Base-by-base conservation (phyloP, 2,329 filamentous ascomycete genomes). In the Aspergillus pseudotamarii region DNA sequence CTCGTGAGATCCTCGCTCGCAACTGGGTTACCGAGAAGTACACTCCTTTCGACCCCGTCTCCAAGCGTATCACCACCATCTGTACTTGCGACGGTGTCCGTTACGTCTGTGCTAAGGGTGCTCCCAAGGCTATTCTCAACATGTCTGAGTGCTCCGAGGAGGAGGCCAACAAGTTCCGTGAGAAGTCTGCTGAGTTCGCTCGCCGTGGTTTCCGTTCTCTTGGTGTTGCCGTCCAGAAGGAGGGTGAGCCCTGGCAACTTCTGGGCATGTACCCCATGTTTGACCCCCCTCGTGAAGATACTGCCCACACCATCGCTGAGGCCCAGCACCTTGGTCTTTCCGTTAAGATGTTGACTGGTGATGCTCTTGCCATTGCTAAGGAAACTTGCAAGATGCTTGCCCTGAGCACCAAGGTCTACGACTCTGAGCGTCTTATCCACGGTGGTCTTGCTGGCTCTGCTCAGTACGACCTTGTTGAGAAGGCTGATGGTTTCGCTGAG, bases 341-440 rank as follows among this genome's bases (percentile, higher is more conserved):
- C 68, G 90, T 92, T 71, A 92, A 92, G 87, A 92, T 92, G 90
- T 83, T 92, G 79, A 92, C 90, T 81, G 90, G 90, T 86, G 90
- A 92, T 76, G 90, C 90, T 68, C 90, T 92, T 71, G 89, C 90
- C 72, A 92, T 92, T 69, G 90, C 90, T 64, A 92, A 92, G 83
- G 90, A 92, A 81, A 92, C 90, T 70, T 92, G 90, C 86, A 91
- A 91, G 83, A 92, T 92, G 88, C 84, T 92, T 76, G 89, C 89
- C 69, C 87, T 92, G 64, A 89, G 89, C 71, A 92, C 90, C 76
- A 92, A 92, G 84, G 90, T 93, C 69, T 92, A 92, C 84, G 91
- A 92, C 83, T 92, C 90, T 64, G 88, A 90, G 75, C 89, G 89
- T 81, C 86, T 93, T 69, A 91, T 92, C 71, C 88, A 91, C 80